Evolutionary conservation across 768 basidiomycete genomes (phyloP).

Genomic region (Ramaria sp.): DNA sequence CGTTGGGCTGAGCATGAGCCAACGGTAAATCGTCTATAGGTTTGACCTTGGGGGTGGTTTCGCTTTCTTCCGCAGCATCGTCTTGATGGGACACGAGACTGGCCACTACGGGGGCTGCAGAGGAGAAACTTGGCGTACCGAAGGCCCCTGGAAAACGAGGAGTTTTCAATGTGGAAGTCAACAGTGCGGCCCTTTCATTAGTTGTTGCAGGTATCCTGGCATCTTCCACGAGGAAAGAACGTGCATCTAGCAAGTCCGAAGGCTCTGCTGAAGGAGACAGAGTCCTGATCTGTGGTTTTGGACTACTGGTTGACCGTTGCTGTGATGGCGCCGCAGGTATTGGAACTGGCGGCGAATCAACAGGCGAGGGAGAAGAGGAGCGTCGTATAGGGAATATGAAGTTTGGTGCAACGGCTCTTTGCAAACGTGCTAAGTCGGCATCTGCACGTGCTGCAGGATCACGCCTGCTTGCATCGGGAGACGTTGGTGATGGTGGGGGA

Average conservation of each 20-base stretch:
- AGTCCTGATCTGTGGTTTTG: constrained; percentile 42
- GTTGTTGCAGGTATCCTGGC: background rate
- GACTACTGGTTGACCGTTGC: constrained; percentile 23
- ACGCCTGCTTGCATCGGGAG: background rate
- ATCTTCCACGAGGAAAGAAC: constrained; percentile 36
- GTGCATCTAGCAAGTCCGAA: constrained; percentile 58
- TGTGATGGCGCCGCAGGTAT: background rate
- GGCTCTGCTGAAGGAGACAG: constrained; percentile 53
- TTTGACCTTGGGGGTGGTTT: background rate
- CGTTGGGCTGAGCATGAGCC: background rate
- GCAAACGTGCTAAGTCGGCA: constrained; percentile 7
- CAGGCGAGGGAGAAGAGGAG: constrained; percentile 20
- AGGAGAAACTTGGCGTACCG: constrained; percentile 15
- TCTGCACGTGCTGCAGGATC: constrained; percentile 1
- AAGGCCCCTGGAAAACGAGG: constrained; percentile 37
- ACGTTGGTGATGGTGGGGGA: background rate
- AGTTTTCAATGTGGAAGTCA: constrained; percentile 22
- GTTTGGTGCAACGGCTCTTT: constrained; percentile 5
- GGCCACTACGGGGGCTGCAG: background rate
- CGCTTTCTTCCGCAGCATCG: background rate
- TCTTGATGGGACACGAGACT: background rate
- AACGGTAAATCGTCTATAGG: background rate
- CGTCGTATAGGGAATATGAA: constrained; percentile 19
- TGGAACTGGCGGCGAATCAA: background rate
- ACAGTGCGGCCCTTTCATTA: background rate